phyloP scores from a whole-genome alignment of 2,329 filamentous ascomycete genomes.

The Lachnum nothofagi region DNA sequence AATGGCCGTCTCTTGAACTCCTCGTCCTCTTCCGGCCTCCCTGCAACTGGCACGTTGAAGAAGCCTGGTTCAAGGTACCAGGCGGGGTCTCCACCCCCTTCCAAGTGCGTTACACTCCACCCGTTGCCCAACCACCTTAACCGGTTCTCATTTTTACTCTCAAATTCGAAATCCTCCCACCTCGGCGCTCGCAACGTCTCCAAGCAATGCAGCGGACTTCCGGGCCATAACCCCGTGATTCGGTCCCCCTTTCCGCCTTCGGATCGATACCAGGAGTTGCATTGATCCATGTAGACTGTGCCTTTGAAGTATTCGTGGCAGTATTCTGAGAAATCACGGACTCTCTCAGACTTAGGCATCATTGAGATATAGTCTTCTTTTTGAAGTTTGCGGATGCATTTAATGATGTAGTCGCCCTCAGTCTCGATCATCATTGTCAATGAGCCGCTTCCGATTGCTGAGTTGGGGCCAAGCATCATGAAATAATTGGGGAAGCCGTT shows the following conservation, averaged over 20 bases:
- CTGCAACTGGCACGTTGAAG: constrained; percentile 35
- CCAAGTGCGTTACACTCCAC: constrained; percentile 39
- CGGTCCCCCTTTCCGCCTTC: constrained; percentile 36
- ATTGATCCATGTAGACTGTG: constrained; percentile 45
- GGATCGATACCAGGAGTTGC: constrained; percentile 25
- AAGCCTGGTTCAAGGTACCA: constrained; percentile 39
- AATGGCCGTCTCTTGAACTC: constrained; percentile 35
- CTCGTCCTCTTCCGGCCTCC: constrained; percentile 36
- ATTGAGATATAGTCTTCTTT: constrained; percentile 44
- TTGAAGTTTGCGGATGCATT: constrained; percentile 35
- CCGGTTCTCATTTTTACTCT: constrained; percentile 34
- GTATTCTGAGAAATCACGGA: constrained; percentile 48
- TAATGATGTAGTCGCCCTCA: constrained; percentile 26
- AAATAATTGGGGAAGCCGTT: constrained; percentile 31
- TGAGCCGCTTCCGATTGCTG: constrained; percentile 23
- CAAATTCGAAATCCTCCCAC: constrained; percentile 48
- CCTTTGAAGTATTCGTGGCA: constrained; percentile 48
- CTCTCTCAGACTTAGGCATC: constrained; percentile 41
- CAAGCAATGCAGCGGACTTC: constrained; percentile 36
- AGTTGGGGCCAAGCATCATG: constrained; percentile 30
- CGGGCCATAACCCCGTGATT: constrained; percentile 41
- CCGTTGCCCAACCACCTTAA: constrained; percentile 42
- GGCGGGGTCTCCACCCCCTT: constrained; percentile 35
- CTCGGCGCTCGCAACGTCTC: constrained; percentile 45
- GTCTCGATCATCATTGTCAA: constrained; percentile 27